Percentiles rank a stretch among this genome's conserved stretches.
Evolutionary conservation across 2,329 filamentous ascomycete species (phyloP).

Genomic region (Lasiodiplodia gonubiensis): DNA sequence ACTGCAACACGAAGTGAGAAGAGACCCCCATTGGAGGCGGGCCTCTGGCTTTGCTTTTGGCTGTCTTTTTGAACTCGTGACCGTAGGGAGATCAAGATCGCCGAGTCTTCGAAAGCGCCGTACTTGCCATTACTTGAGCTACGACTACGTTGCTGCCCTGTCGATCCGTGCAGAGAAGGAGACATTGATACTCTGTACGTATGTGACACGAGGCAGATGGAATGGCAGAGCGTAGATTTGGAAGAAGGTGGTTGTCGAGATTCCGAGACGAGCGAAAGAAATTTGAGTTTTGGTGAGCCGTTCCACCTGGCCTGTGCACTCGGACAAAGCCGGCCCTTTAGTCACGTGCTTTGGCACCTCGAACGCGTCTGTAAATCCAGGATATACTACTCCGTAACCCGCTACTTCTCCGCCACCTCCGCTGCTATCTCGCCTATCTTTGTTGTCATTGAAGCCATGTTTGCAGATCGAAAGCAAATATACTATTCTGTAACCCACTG

Average conservation of each 20-base stretch:
- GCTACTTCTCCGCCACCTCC: too few relatives aligned
- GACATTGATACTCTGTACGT: constrained; percentile 29
- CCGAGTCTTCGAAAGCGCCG: constrained; percentile 94
- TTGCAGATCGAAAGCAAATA: too few relatives aligned
- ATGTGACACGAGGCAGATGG: neutral
- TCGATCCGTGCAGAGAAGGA: neutral
- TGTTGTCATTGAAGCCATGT: too few relatives aligned
- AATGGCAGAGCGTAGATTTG: neutral
- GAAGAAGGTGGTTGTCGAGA: neutral
- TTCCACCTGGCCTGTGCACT: neutral
- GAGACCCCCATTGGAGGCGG: constrained; percentile 69
- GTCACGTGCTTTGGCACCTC: neutral
- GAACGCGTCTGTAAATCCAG: neutral
- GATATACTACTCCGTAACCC: neutral
- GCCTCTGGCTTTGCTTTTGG: constrained; percentile 77
- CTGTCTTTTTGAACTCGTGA: constrained; percentile 87
- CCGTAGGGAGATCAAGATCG: constrained; percentile 68
- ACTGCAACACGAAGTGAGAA: constrained; percentile 93
- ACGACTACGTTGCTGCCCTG: neutral
- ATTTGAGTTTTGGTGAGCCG: neutral
- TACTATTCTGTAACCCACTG: too few relatives aligned
- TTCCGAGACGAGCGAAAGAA: neutral
- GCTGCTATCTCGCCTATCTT: too few relatives aligned
- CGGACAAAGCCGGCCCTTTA: neutral
- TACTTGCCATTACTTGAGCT: neutral